Percentiles rank a stretch among this genome's conserved stretches.
These are phyloP conservation scores for Xylariaceae sp. DNA, from an alignment of 2,329 filamentous ascomycete species.

Conservation along the genomic window DNA sequence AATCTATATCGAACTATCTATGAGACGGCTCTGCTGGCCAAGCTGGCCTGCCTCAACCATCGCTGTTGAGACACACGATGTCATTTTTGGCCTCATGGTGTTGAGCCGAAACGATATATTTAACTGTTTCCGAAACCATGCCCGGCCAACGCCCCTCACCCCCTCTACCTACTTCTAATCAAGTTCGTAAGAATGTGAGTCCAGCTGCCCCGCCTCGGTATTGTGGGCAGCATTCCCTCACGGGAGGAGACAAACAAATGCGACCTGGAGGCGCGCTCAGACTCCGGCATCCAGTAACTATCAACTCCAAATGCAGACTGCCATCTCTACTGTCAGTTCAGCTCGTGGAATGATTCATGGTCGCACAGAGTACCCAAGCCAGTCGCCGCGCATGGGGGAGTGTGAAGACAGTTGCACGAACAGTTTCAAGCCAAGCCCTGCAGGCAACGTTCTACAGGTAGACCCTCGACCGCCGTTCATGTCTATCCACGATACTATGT, in stretches of 20 bases:
- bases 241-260: constrained; percentile 1
- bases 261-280: neutral
- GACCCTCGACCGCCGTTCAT: constrained; percentile 12
- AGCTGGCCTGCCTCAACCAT: constrained; percentile 23
- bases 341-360: constrained; percentile 11
- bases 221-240: no score
- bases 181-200: neutral
- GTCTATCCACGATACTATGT: constrained; percentile 16
- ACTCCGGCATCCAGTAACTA: constrained; percentile 10
- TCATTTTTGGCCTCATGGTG: constrained; percentile 16
- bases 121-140: constrained; percentile 27
- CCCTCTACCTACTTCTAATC: neutral
- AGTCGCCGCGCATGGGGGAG: constrained; percentile 4
- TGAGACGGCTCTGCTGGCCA: constrained; percentile 1
- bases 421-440: constrained; percentile 15
- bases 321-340: constrained; percentile 10
- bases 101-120: constrained; percentile 29
- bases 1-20: constrained; percentile 1
- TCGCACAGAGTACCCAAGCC: constrained; percentile 16
- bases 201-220: neutral
- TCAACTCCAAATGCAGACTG: constrained; percentile 3
- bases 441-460: constrained; percentile 25
- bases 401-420: constrained; percentile 22
- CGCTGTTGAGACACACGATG: constrained; percentile 24
- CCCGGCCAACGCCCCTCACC: constrained; percentile 12